Evolutionary conservation across 495 filamentous ascomycete species (phyloP).

Genomic region (Stereocaulon alpinum): DNA sequence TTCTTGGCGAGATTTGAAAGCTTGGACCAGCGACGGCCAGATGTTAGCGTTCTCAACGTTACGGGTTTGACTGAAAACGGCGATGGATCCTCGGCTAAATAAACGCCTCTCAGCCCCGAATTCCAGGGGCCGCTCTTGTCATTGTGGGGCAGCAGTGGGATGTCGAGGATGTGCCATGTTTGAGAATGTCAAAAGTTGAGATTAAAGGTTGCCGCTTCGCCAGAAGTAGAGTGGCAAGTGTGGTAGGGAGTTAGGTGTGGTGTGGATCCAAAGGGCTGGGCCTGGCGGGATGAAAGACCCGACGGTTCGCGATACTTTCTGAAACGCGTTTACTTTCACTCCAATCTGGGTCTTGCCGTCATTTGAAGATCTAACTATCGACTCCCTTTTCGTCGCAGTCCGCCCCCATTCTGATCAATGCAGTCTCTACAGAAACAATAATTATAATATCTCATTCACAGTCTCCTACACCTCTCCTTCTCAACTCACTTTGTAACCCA

Average conservation of each 20-base stretch:
- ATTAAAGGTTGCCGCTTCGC: too few relatives aligned
- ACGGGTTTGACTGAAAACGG: background rate
- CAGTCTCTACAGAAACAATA: background rate
- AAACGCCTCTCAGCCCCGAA: slow-evolving; percentile 1
- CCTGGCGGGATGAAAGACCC: background rate
- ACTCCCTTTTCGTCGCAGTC: background rate
- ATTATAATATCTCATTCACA: background rate
- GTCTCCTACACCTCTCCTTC: background rate
- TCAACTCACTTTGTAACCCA: background rate
- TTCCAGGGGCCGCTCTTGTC: background rate
- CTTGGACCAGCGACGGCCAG: background rate
- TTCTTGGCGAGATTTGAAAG: background rate
- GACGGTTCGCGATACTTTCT: background rate
- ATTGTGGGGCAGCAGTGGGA: background rate
- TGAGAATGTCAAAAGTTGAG: too few relatives aligned
- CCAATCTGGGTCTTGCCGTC: background rate
- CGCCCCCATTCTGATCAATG: background rate
- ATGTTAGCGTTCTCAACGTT: background rate
- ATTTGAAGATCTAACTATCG: background rate
- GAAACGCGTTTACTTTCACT: background rate
- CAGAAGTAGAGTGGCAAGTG: too few relatives aligned
- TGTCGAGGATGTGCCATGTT: too few relatives aligned
- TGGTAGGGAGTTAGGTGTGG: too few relatives aligned
- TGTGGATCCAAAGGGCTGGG: background rate
- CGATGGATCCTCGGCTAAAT: background rate